phyloP scores from a whole-genome alignment of 2,329 filamentous ascomycete species.

The Fusarium torreyae region DNA sequence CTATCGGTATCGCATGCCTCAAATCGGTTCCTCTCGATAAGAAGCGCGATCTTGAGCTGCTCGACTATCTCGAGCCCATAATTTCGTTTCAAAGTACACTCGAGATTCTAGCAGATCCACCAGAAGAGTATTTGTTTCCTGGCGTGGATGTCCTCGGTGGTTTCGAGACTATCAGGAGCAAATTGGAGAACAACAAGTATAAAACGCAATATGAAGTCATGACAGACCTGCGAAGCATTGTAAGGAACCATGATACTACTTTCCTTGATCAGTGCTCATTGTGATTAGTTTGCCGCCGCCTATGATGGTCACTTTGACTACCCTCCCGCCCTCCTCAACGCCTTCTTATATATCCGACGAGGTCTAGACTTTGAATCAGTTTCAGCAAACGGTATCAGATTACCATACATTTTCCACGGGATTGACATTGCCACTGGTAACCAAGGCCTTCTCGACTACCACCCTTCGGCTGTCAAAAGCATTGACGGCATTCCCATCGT shows the following conservation, averaged over 20 bases:
- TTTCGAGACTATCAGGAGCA: slow-evolving; percentile 33
- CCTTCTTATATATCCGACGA: slow-evolving; percentile 34
- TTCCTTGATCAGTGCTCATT: not conserved
- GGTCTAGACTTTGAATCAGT: slow-evolving; percentile 39
- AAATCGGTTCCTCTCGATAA: slow-evolving; percentile 48
- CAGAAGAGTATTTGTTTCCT: slow-evolving; percentile 43
- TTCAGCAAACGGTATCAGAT: slow-evolving; percentile 33
- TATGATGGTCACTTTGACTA: slow-evolving; percentile 49
- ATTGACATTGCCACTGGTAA: slow-evolving; percentile 39
- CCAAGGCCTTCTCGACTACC: slow-evolving; percentile 34
- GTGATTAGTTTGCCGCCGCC: slow-evolving; percentile 38
- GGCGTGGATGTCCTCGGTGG: slow-evolving; percentile 46
- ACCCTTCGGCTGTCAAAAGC: slow-evolving; percentile 43
- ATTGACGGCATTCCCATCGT: slow-evolving; percentile 41
- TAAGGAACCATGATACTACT: slow-evolving; percentile 16
- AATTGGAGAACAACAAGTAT: slow-evolving; percentile 39
- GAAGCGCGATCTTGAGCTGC: slow-evolving; percentile 43
- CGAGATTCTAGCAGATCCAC: slow-evolving; percentile 44
- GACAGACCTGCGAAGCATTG: slow-evolving; percentile 44
- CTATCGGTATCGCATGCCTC: slow-evolving; percentile 44
- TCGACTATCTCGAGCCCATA: slow-evolving; percentile 43
- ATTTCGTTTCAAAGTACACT: slow-evolving; percentile 45
- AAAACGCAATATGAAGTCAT: slow-evolving; percentile 46
- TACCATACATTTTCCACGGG: slow-evolving; percentile 41
- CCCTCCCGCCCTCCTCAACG: slow-evolving; percentile 43